phyloP scores from a whole-genome alignment of 2,329 filamentous ascomycete species.

The Aureobasidium sp. region DNA sequence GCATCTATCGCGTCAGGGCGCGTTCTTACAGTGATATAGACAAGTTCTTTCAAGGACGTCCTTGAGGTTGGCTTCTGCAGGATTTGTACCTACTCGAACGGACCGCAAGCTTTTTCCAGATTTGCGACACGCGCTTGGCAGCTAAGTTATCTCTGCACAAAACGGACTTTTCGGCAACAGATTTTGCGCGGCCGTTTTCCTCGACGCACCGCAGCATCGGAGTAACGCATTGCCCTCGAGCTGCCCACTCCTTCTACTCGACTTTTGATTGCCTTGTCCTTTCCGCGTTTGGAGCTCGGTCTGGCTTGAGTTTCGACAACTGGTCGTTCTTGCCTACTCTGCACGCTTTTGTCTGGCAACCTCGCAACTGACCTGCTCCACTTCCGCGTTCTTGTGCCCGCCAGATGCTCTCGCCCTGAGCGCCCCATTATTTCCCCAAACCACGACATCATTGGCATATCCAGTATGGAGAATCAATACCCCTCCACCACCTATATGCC shows the following conservation, averaged over 20 bases:
- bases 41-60: not conserved
- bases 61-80: not conserved
- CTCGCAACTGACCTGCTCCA: constrained; percentile 7
- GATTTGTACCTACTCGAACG: not conserved
- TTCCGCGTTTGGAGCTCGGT: constrained; percentile 6
- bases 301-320: constrained; percentile 12
- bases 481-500: constrained; percentile 22
- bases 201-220: constrained; percentile 8
- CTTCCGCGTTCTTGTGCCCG: constrained; percentile 11
- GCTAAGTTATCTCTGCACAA: not conserved
- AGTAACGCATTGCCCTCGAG: constrained; percentile 17
- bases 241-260: constrained; percentile 6
- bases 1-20: constrained; percentile 8
- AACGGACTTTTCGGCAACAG: constrained; percentile 15
- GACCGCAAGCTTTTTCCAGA: not conserved
- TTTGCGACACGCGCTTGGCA: constrained; percentile 9
- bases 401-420: constrained; percentile 13
- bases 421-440: constrained; percentile 16
- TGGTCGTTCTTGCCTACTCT: constrained; percentile 6
- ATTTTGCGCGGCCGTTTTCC: constrained; percentile 11
- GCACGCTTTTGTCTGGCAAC: constrained; percentile 14
- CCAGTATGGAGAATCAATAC: constrained; percentile 24
- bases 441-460: constrained; percentile 14
- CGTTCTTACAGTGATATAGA: constrained; percentile 4
- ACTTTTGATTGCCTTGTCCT: constrained; percentile 10